phyloP scores from a whole-genome alignment of 257 asterid species.

The Penstemon eatonii region DNA sequence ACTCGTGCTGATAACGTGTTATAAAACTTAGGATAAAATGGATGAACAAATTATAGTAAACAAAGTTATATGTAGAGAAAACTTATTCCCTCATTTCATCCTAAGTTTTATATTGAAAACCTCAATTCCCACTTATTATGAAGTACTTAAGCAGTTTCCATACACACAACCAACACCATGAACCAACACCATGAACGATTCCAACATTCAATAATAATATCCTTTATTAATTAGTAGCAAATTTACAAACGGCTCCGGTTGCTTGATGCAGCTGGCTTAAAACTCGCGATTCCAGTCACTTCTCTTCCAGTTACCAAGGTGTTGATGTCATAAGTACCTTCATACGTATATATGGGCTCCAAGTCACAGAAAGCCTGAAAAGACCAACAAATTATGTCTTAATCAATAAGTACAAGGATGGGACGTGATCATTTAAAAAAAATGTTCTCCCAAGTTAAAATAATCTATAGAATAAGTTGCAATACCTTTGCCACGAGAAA shows the following conservation, averaged over 20 bases:
- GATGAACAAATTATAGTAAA: too few species aligned
- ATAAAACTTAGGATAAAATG: too few species aligned
- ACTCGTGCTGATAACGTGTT: too few species aligned
- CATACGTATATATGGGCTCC: conserved; percentile 94
- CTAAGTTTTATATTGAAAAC: too few species aligned
- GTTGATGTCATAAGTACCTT: conserved; percentile 98
- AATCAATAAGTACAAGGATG: not conserved
- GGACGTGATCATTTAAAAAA: not conserved
- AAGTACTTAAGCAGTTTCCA: too few species aligned
- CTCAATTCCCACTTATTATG: too few species aligned
- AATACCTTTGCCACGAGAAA: conserved; percentile 88
- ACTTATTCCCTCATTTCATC: too few species aligned
- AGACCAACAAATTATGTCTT: not conserved
- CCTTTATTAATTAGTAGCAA: not conserved
- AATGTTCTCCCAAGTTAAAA: not conserved
- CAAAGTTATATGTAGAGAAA: too few species aligned
- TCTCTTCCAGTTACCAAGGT: conserved; percentile 91
- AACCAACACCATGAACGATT: too few species aligned
- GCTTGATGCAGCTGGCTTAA: conserved; percentile 59
- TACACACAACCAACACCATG: too few species aligned
- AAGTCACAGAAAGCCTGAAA: conserved; percentile 86
- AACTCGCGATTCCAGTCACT: conserved; percentile 84
- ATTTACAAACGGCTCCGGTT: conserved; percentile 69
- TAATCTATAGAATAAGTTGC: not conserved
- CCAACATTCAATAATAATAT: not conserved